Base-by-base conservation (phyloP, 768 basidiomycete species). In the Leucosporidium scottii region DNA sequence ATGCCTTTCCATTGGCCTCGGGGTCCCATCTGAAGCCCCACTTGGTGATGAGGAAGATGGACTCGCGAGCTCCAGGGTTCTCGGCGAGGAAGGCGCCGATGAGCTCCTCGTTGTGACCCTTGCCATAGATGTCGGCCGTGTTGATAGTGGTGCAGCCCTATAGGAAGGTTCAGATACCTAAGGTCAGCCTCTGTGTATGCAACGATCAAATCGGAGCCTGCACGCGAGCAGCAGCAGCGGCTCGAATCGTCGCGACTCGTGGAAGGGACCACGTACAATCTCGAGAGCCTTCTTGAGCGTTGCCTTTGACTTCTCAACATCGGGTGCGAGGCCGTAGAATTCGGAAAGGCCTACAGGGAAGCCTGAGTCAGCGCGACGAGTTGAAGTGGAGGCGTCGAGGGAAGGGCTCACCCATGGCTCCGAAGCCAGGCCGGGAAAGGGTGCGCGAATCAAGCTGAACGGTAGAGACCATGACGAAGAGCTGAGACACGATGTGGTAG, bases 11-110 rank as follows among this genome's bases (percentile, higher is more conserved):
- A 6, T 36, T 5, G 34, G 12, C 34, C 5, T 36, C 34, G 12
- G 34, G 34, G 12, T 12, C 34, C 53, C n/a, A 28, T 7, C 7
- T 23, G 25, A n/a, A n/a, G 6, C 56, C 56, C 12, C 34, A 58
- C 56, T 58, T 58, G 56, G 56, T 58, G 56, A 58, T 39, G 56
- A 58, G 18, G n/a, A 58, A 58, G 20, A 58, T 58, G 34, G 56
- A n/a, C n/a, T 54, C 53, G 27, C 53, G 53, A 58, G 34, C 56
- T 3, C 53, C 53, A 27, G 53, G 34, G 34, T 36, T 36, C 12
- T 36, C 56, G 21, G 20, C 9, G 8, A 31, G 8, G 13, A 18
- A 58, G 31, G 31, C 20, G 36, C 56, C 56, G n/a, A 58, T 58
- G 30, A 58, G 30, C 34, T n/a, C 13, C 56, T 58, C 56, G 56